Percentiles rank a stretch among this genome's conserved stretches.
Evolutionary conservation across 1,284 basidiomycete species (phyloP).

Genomic region (Coniferiporia weirii): DNA sequence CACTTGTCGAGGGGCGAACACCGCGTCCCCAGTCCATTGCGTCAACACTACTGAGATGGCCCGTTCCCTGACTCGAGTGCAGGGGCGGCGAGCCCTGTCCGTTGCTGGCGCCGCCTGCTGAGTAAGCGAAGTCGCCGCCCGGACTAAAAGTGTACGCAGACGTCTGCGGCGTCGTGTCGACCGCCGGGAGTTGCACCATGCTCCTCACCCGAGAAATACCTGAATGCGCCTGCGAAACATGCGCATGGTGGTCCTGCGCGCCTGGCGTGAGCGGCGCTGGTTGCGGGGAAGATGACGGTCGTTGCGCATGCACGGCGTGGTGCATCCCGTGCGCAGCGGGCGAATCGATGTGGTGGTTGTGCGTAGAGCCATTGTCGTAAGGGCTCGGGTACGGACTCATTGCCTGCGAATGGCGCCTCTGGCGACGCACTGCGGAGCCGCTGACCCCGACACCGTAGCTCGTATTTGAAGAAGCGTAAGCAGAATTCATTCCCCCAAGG

Average conservation of each 20-base stretch:
- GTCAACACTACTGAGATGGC: slow-evolving; percentile 38
- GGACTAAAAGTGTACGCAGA: slow-evolving; percentile 54
- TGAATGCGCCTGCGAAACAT: slow-evolving; percentile 19
- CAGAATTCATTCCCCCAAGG: slow-evolving; percentile 27
- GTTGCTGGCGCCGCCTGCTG: slow-evolving; percentile 35
- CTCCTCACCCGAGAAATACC: slow-evolving; percentile 65
- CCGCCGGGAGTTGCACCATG: slow-evolving; percentile 71
- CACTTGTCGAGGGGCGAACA: slow-evolving; percentile 66
- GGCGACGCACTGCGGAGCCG: slow-evolving; percentile 42
- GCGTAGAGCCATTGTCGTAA: slow-evolving; percentile 58
- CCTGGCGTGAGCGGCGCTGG: slow-evolving; percentile 31
- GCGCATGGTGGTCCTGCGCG: slow-evolving; percentile 4
- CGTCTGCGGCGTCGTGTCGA: slow-evolving; percentile 35
- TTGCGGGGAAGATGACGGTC: slow-evolving; percentile 70
- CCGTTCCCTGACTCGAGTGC: slow-evolving; percentile 31
- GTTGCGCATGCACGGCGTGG: slow-evolving; percentile 22
- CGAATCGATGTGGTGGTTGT: slow-evolving; percentile 29
- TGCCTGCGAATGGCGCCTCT: slow-evolving; percentile 73
- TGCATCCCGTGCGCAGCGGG: slow-evolving; percentile 15
- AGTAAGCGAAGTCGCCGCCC: slow-evolving; percentile 75
- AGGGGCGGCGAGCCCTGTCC: slow-evolving; percentile 17
- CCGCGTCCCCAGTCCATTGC: slow-evolving; percentile 30
- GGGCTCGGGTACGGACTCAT: slow-evolving; percentile 78
- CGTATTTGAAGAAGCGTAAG: slow-evolving; percentile 1
- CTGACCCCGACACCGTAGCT: not conserved